Percentiles rank a stretch among this genome's conserved stretches.
Evolutionary conservation across 2,329 filamentous ascomycete genomes (phyloP).

Genomic region (Trichoderma brevicompactum): DNA sequence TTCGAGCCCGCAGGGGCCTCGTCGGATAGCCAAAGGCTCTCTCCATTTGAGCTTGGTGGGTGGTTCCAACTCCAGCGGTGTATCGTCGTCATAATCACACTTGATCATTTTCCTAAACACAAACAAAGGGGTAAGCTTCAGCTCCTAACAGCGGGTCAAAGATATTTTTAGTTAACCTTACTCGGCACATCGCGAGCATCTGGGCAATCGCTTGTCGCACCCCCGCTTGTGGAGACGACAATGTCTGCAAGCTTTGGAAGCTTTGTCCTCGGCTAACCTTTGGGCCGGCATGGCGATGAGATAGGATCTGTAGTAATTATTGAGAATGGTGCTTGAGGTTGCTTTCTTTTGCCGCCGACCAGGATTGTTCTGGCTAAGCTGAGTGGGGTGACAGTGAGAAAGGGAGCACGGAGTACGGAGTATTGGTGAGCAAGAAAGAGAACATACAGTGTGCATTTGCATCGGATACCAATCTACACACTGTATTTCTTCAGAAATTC

Average conservation of each 20-base stretch:
- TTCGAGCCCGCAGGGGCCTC: constrained; percentile 18
- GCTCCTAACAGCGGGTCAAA: too few species aligned
- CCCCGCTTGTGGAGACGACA: constrained; percentile 19
- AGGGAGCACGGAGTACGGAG: too few species aligned
- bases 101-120: not conserved
- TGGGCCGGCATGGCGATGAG: not conserved
- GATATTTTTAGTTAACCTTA: not conserved
- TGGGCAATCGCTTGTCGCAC: constrained; percentile 19
- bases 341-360: not conserved
- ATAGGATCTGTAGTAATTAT: too few species aligned
- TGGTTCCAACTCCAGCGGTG: not conserved
- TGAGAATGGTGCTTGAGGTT: not conserved
- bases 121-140: not conserved
- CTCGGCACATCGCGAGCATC: constrained; percentile 17
- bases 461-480: too few species aligned
- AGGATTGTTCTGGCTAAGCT: not conserved
- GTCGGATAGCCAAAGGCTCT: constrained; percentile 8
- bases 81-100: constrained; percentile 17
- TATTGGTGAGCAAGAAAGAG: too few species aligned
- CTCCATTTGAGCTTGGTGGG: constrained; percentile 6
- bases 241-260: not conserved
- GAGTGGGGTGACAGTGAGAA: too few species aligned
- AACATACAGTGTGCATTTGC: too few species aligned
- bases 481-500: too few species aligned
- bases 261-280: not conserved